Conservation (phyloP, 139 green algal genomes). For the Closterium sp. region DNA sequence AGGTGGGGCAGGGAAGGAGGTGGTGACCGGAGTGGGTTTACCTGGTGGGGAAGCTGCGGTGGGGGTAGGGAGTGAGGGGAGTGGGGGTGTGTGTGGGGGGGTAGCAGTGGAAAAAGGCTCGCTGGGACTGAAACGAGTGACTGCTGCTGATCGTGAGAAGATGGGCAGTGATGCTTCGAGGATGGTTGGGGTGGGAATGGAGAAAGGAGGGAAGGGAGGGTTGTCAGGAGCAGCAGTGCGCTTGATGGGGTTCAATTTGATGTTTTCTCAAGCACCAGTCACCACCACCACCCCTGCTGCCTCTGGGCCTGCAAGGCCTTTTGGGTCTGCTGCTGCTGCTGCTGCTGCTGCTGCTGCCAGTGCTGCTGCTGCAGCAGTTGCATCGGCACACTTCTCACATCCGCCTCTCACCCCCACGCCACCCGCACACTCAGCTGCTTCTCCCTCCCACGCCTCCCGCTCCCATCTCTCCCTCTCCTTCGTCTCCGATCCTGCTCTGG, state of each 20-base stretch:
- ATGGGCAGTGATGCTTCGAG: neutral
- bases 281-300: too few relatives aligned
- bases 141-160: neutral
- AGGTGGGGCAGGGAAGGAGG: neutral
- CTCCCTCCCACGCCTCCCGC: neutral
- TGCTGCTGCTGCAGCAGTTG: too few relatives aligned
- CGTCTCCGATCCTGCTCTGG: neutral
- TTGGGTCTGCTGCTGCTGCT: neutral
- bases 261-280: neutral
- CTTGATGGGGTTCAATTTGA: neutral
- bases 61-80: neutral
- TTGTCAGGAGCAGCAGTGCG: neutral
- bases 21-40: neutral
- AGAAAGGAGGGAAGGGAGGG: neutral
- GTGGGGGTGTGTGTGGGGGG: neutral
- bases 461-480: neutral
- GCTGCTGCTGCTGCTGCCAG: too few relatives aligned
- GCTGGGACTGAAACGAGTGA: neutral
- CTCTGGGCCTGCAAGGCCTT: too few relatives aligned
- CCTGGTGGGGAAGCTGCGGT: neutral
- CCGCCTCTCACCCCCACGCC: too few relatives aligned
- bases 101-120: neutral
- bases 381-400: neutral
- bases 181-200: neutral
- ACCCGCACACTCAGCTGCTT: neutral